These are phyloP conservation scores for Mycothermus thermophilus DNA, from an alignment of 495 filamentous ascomycete species.

Conservation along the genomic window DNA sequence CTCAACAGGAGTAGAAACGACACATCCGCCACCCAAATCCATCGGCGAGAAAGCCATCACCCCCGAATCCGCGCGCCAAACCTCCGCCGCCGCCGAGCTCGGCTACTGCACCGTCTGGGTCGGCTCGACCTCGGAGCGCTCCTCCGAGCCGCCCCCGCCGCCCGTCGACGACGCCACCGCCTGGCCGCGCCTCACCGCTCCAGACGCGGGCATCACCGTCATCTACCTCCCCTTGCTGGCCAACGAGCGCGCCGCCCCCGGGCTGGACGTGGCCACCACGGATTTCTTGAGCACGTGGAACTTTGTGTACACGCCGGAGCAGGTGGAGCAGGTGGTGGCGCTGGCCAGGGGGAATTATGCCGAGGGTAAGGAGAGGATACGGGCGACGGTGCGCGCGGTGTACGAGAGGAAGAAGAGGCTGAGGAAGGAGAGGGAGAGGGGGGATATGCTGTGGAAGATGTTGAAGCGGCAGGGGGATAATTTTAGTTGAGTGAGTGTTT, in stretches of 20 bases:
- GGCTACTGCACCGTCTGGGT: conserved; percentile 94
- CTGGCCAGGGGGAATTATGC: conserved; percentile 78
- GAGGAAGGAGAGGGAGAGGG: conserved; percentile 44
- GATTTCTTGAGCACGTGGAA: conserved; percentile 96
- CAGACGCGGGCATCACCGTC: conserved; percentile 74
- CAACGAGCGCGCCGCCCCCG: conserved; percentile 55
- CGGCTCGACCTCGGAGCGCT: conserved; percentile 60
- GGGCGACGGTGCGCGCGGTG: conserved; percentile 69
- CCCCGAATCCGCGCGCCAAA: conserved; percentile 19
- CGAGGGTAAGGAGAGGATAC: conserved; percentile 62
- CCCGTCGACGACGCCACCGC: conserved; percentile 41
- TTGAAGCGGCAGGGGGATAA: conserved; percentile 37
- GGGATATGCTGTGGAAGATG: conserved; percentile 34
- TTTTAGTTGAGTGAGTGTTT: conserved; percentile 24
- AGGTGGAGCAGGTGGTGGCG: conserved; percentile 67
- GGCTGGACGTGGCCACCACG: conserved; percentile 62
- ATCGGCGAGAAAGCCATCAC: conserved; percentile 3
- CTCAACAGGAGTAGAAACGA: no score
- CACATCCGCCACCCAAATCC: not conserved
- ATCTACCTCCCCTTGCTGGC: conserved; percentile 82
- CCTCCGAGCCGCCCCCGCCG: conserved; percentile 41
- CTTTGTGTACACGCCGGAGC: conserved; percentile 79
- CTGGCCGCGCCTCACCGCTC: conserved; percentile 59
- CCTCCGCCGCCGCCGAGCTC: conserved; percentile 43
- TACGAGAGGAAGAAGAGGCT: conserved; percentile 77